Evolutionary conservation across 2,329 filamentous ascomycete genomes (phyloP).

Genomic region (Monosporascus sp.): DNA sequence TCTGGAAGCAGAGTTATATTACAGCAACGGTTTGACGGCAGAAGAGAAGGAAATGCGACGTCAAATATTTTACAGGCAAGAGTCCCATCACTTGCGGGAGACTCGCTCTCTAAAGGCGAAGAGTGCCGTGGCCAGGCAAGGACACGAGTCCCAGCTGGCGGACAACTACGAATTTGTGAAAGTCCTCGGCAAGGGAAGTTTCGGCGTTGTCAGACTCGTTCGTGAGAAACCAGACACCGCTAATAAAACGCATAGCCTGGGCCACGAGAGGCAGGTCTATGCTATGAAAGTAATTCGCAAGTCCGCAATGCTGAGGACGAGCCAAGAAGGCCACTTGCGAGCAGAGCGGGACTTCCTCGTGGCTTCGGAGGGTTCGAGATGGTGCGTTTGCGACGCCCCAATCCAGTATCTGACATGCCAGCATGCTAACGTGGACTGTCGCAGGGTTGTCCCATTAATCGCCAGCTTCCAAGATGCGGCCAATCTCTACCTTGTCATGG

Average conservation of each 20-base stretch:
- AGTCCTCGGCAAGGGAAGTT: slow-evolving; percentile 86
- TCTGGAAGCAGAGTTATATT: slow-evolving; percentile 59
- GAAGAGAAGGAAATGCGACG: slow-evolving; percentile 50
- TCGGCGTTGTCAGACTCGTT: slow-evolving; percentile 85
- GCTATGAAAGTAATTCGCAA: slow-evolving; percentile 98
- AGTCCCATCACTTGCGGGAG: slow-evolving; percentile 71
- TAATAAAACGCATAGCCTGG: slow-evolving; percentile 14
- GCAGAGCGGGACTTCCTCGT: slow-evolving; percentile 92
- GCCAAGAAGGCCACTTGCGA: slow-evolving; percentile 86
- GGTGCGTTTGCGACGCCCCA: slow-evolving; percentile 38
- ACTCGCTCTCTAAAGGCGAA: slow-evolving; percentile 63
- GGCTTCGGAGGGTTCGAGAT: slow-evolving; percentile 77
- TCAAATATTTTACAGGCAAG: slow-evolving; percentile 56
- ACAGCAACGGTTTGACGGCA: slow-evolving; percentile 43
- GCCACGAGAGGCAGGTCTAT: slow-evolving; percentile 57
- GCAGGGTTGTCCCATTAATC: slow-evolving; percentile 77
- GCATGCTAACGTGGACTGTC: slow-evolving; percentile 6
- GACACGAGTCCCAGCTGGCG: slow-evolving; percentile 42
- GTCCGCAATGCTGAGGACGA: slow-evolving; percentile 82
- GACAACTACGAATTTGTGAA: slow-evolving; percentile 76
- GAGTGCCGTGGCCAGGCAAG: slow-evolving; percentile 35
- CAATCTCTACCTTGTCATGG: slow-evolving; percentile 91
- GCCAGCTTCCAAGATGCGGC: slow-evolving; percentile 82
- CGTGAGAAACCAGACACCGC: slow-evolving; percentile 49
- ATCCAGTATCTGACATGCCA: not conserved